Evolutionary conservation across 1,284 basidiomycete species (phyloP), one percentile per base, ranked within the genome.

Genomic region (Sporisorium iseilematis-ciliati): DNA sequence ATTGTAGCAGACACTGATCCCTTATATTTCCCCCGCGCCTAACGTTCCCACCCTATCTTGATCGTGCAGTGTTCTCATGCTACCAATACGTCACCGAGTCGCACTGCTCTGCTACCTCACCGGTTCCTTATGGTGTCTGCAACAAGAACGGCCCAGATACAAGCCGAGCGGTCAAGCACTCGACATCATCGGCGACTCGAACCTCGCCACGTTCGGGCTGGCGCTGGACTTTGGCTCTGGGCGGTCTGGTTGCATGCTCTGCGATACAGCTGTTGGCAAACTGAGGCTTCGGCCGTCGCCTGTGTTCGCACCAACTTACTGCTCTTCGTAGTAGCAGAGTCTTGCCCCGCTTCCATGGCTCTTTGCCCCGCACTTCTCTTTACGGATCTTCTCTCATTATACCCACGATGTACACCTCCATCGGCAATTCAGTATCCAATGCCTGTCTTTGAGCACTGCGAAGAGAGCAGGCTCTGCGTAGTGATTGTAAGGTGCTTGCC

Each of bases 21-120:
- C 35, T 16, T 38, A 11, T 11, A 38, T 38, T 3, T 33, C 42
- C 16, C 7, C 42, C 4, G 18, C 7, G 26, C 25, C 48, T 29
- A 33, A 33, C 12, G 33, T 33, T 11, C 33, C 12, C 11, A 33
- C 33, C 10, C 35, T 14, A 7, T n/a, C 16, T 49, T 14, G 16
- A 10, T 10, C 16, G 33, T 11, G 12, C 55, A 68, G 65, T 76
- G 74, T 76, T 76, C 23, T 76, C 74, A 4, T 76, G 74, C 65
- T 76, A 76, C 48, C 74, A 76, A 26, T 76, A 72, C 43, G 74
- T 76, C 26, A 76, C 74, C 18, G 74, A 76, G 41, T 43, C 65
- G 49, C 68, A 76, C 42, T 76, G 74, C 55, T 58, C 62, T n/a
- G 49, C 57, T 20, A 72, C 74, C 5, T 62, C 69, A 12, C 74